Conservation (phyloP, 2,329 filamentous ascomycete species). For the Pseudopyrenochaeta lycopersici region DNA sequence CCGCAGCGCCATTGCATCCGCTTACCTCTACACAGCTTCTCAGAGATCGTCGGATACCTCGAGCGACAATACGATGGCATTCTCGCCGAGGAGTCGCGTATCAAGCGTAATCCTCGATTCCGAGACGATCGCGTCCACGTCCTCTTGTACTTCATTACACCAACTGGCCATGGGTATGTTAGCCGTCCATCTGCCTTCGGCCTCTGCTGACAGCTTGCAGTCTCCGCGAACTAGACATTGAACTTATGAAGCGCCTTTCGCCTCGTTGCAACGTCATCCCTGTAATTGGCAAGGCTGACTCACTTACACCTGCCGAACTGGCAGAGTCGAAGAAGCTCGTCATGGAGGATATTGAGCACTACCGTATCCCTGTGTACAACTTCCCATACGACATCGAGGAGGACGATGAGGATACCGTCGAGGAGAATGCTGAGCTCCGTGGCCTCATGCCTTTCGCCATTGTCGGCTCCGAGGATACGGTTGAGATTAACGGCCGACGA, state of each 20-base stretch:
- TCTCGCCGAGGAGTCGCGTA: conserved; percentile 97
- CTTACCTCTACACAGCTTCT: conserved; percentile 71
- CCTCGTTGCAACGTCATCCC: conserved; percentile 99
- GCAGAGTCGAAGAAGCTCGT: conserved; percentile 99
- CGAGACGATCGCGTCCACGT: conserved; percentile 98
- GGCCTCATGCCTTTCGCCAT: conserved; percentile 99
- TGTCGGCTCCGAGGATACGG: conserved; percentile 93
- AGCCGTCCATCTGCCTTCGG: neutral
- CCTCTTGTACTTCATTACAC: conserved; percentile 98
- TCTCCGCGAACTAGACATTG: conserved; percentile 97
- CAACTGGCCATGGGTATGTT: conserved; percentile 88
- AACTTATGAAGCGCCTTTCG: conserved; percentile 98
- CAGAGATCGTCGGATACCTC: conserved; percentile 96
- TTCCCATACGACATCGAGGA: conserved; percentile 99
- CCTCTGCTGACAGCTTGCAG: conserved; percentile 56
- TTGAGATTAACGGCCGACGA: conserved; percentile 92
- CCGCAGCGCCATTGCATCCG: neutral
- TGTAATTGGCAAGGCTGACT: conserved; percentile 98
- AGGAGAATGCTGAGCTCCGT: conserved; percentile 97
- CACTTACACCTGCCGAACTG: conserved; percentile 92
- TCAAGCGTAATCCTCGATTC: conserved; percentile 99
- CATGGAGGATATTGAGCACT: conserved; percentile 99
- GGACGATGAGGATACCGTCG: conserved; percentile 98
- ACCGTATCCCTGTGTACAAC: conserved; percentile 99
- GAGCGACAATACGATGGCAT: conserved; percentile 99